phyloP scores from a whole-genome alignment of 352 stramenopile genomes.

The Pythium insidiosum region DNA sequence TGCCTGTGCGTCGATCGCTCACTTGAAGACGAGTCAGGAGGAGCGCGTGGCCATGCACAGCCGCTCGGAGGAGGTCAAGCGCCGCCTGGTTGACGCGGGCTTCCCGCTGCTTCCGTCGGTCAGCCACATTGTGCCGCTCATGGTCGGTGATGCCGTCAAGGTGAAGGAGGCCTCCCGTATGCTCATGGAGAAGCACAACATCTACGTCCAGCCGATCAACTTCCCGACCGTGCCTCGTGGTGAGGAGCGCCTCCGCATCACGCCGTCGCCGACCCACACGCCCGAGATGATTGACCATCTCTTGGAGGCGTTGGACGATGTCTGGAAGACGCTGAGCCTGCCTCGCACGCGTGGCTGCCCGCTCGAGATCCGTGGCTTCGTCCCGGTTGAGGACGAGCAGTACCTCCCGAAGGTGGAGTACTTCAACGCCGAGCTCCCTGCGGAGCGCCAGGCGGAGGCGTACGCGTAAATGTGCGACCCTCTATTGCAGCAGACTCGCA shows the following conservation, averaged over 20 bases:
- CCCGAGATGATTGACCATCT: conserved; percentile 85
- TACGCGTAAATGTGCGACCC: conserved; percentile 23
- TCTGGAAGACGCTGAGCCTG: conserved; percentile 83
- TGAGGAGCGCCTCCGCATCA: conserved; percentile 86
- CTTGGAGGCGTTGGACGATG: conserved; percentile 71
- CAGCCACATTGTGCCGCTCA: conserved; percentile 87
- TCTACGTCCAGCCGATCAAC: conserved; percentile 92
- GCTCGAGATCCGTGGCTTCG: conserved; percentile 32
- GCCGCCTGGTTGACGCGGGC: conserved; percentile 66
- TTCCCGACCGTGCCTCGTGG: conserved; percentile 85
- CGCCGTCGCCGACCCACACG: conserved; percentile 81
- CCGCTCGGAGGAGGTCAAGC: conserved; percentile 80
- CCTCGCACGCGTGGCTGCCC: conserved; percentile 30
- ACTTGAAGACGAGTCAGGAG: conserved; percentile 81
- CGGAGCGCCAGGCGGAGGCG: conserved; percentile 25
- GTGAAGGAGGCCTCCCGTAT: conserved; percentile 85
- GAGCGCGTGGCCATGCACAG: conserved; percentile 80
- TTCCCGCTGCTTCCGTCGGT: conserved; percentile 84
- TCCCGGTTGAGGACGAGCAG: conserved; percentile 33
- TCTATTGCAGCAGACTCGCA: too few relatives aligned
- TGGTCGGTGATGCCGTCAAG: conserved; percentile 84
- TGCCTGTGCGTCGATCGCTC: conserved; percentile 64
- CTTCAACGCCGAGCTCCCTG: conserved; percentile 45
- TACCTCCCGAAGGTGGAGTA: conserved; percentile 79
- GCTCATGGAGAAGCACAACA: conserved; percentile 88